Evolutionary conservation across 176 grass and related monocot genomes (phyloP).

Genomic region (Cenchrus americanus): DNA sequence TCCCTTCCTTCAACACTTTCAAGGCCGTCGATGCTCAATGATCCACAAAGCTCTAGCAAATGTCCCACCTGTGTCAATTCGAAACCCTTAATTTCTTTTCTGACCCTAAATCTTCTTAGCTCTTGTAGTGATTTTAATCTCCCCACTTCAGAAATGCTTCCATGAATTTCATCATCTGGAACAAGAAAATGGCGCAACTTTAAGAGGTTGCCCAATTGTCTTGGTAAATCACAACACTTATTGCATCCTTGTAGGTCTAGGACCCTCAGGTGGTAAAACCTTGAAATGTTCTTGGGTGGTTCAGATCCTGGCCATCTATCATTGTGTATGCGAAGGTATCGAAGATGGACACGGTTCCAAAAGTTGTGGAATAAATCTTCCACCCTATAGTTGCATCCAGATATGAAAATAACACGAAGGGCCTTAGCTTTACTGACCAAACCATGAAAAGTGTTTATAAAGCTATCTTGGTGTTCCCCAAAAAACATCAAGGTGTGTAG

Average conservation of each 20-base stretch:
- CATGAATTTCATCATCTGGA: neutral
- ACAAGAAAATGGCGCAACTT: neutral
- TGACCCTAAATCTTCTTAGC: neutral
- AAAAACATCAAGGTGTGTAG: conserved; percentile 27
- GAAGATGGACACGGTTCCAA: neutral
- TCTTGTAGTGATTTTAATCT: conserved; percentile 4
- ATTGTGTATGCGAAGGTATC: neutral
- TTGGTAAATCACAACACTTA: neutral
- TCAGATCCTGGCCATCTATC: rapidly evolving
- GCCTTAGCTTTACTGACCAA: neutral
- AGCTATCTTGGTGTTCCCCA: neutral
- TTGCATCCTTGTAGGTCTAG: neutral
- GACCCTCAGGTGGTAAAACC: neutral
- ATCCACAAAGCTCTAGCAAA: neutral
- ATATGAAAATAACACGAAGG: neutral
- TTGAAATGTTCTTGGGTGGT: neutral
- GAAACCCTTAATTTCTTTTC: neutral
- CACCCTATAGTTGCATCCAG: neutral
- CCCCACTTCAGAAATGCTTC: neutral
- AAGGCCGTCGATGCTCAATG: conserved; percentile 9
- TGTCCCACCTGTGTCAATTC: neutral
- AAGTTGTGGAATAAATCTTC: neutral
- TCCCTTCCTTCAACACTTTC: conserved; percentile 12
- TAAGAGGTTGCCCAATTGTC: neutral
- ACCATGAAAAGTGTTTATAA: neutral